Evolutionary conservation across 805 yeast genomes (phyloP), one percentile per base, ranked within the genome.

Genomic region (Barnettozyma sucrosica): DNA sequence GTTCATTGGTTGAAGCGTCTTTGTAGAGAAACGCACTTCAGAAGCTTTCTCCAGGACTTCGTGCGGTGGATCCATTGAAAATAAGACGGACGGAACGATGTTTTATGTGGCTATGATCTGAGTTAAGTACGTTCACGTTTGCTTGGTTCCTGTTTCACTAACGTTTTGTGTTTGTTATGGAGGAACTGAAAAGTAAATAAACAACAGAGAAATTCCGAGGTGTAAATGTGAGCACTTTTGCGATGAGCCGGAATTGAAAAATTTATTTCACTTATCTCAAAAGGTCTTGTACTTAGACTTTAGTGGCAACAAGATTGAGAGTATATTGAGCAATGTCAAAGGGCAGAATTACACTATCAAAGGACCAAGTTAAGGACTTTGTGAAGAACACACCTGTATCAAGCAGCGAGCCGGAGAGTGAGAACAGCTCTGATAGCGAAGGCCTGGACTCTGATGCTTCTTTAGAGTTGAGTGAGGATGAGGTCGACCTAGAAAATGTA

Each of bases 401-500:
- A 14, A 30, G 39, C 32, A 34, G 37, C 11, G 44, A 47, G 13
- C 47, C 46, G 43, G 55, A 49, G 18, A 37, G 50, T n/a, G 58
- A 47, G 4, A 30, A 43, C 11, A 51, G 47, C n/a, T 34, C 30
- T 28, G 50, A 24, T 9, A 42, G 43, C 44, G 56, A 51, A 13
- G 47, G 40, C 7, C 28, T 45, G 13, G 56, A 42, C 13, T 48
- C 44, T 7, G 55, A 53, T 25, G 44, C 45, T 23, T 44, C 50
- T 21, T 25, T 56, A 36, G 51, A 52, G 5, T 25, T 46, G 3
- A 46, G 49, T 20, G 44, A 45, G 20, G 53, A 43, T 41, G 49
- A 50, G 13, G 36, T 26, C 19, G 52, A 40, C 45, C 34, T 47
- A 14, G 44, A 23, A 18, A 44, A 18, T 32, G 50, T 47, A 16